phyloP scores from a whole-genome alignment of 2,329 filamentous ascomycete species.

The Huntiella bhutanensis region DNA sequence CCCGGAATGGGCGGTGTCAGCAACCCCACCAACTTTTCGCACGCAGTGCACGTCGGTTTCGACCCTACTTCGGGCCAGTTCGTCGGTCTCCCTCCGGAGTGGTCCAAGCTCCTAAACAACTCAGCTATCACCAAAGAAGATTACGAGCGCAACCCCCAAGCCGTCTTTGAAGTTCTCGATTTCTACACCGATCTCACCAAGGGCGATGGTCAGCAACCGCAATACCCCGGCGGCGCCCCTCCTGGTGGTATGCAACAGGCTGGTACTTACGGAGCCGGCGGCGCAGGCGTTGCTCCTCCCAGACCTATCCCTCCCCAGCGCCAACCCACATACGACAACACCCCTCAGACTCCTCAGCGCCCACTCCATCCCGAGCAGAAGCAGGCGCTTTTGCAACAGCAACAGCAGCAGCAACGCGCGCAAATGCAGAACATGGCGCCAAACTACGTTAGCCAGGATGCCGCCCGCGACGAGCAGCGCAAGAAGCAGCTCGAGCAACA shows the following conservation, averaged over 20 bases:
- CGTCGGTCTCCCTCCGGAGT: constrained; percentile 82
- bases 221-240: constrained; percentile 33
- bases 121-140: constrained; percentile 97
- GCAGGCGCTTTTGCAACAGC: constrained; percentile 24
- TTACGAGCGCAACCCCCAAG: constrained; percentile 90
- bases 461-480: constrained; percentile 35
- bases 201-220: constrained; percentile 49
- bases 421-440: constrained; percentile 38
- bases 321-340: constrained; percentile 18
- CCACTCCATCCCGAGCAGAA: constrained; percentile 8
- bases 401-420: constrained; percentile 31
- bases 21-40: constrained; percentile 95
- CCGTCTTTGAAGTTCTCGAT: constrained; percentile 60
- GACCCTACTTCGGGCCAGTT: constrained; percentile 91
- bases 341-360: constrained; percentile 5
- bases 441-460: constrained; percentile 33
- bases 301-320: constrained; percentile 31
- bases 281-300: constrained; percentile 45
- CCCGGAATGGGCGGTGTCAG: constrained; percentile 96
- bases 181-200: constrained; percentile 76
- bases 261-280: constrained; percentile 37
- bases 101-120: constrained; percentile 89
- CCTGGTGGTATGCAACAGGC: constrained; percentile 53
- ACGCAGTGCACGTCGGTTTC: constrained; percentile 93
- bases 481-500: constrained; percentile 44